Evolutionary conservation across 306 rosid species (phyloP).

Genomic region (Begonia loranthoides): DNA sequence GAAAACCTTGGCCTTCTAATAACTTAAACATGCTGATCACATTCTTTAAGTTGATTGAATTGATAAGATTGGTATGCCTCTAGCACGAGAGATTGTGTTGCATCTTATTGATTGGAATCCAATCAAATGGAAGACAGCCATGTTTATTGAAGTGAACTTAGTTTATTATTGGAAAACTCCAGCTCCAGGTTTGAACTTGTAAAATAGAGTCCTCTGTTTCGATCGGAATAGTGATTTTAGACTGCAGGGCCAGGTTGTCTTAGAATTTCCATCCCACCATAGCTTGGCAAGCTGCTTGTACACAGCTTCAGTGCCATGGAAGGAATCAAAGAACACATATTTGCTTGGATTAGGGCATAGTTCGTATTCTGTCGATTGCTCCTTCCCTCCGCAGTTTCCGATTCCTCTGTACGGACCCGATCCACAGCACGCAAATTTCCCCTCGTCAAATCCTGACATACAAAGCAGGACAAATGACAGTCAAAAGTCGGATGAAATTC

Average conservation of each 20-base stretch:
- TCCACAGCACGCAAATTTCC: conserved; percentile 44
- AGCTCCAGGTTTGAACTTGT: too few species aligned
- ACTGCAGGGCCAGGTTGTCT: background rate
- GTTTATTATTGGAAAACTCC: too few species aligned
- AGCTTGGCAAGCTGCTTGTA: conserved; percentile 19
- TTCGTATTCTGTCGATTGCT: conserved; percentile 14
- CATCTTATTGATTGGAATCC: too few species aligned
- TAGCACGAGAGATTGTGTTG: too few species aligned
- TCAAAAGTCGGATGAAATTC: background rate
- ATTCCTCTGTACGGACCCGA: conserved; percentile 37
- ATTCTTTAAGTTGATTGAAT: too few species aligned
- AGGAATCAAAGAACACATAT: conserved; percentile 32
- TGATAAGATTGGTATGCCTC: too few species aligned
- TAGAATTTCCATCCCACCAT: conserved; percentile 19
- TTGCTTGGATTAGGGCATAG: conserved; percentile 25
- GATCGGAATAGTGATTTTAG: background rate
- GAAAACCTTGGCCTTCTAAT: too few species aligned
- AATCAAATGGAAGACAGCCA: too few species aligned
- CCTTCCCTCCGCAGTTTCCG: conserved; percentile 48
- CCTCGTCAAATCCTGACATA: conserved; percentile 33
- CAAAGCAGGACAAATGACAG: background rate
- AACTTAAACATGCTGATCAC: too few species aligned
- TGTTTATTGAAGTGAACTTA: too few species aligned
- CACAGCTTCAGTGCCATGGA: conserved; percentile 30
- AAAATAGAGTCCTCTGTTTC: too few species aligned